Base-by-base conservation (phyloP, 305 asterid species). In the Fraxinus floribunda region DNA sequence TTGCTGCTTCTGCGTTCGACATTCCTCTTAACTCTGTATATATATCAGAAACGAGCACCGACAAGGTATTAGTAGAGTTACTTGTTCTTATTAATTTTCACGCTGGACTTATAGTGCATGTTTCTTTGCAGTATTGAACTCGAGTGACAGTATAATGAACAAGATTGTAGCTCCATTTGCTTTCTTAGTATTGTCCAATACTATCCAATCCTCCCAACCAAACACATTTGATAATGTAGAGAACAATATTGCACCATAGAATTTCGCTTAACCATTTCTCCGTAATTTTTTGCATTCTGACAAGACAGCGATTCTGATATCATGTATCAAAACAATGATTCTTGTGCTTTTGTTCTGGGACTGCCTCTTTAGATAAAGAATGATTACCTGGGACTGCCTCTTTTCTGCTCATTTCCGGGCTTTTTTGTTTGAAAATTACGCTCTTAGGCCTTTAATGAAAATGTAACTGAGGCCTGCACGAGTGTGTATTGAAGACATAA, bases 31-130 rank as follows among this genome's bases (percentile, higher is more conserved):
- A 88, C 88, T 92, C 97, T 32, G 94, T 95, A 41, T 95, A 94
- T 85, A 94, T 95, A 84, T 95, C 99, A 4, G 99, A 95, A 88
- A 95, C 99, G 24, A 95, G 99, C 86, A 95, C 99, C 3, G 99
- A 95, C 86, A 95, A 95, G 97, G 99, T 95, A 90, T 82, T 39
- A 46, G 24, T 15, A 79, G 30, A 79, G 9, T 75, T 57, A n/a
- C 73, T 57, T 75, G 22, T 74, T 2, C 8, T 66, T 68, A 22
- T 36, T 0, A 29, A 13, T 22, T 1, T 60, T 15, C 74, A 8
- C 0, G 7, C 74, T n/a, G 29, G 13, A 60, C 29, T 18, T 60
- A 60, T 18, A 60, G 11, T 60, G 5, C 70, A 18, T 20, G 26
- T 20, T 60, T 20, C 30, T 60, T n/a, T 20, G 68, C 29, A 20